A percentile compares a stretch with the other conserved stretches of the same genome.
phyloP scores from a whole-genome alignment of 2,329 filamentous ascomycete species.

The Cercospora janseana region DNA sequence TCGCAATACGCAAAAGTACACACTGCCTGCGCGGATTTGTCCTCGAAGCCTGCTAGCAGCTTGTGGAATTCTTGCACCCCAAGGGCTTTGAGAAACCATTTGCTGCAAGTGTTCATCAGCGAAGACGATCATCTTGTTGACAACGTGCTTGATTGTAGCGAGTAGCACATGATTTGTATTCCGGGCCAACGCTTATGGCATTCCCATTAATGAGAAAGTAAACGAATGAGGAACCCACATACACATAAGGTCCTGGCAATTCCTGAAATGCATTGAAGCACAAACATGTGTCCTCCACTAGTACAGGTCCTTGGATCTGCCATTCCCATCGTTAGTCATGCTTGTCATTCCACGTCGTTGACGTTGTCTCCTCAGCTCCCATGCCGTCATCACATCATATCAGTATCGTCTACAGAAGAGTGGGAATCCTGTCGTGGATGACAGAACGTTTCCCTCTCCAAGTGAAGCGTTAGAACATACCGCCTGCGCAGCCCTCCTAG shows the following conservation, averaged over 20 bases:
- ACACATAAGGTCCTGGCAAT: conserved; percentile 97
- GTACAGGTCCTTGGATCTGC: conserved; percentile 72
- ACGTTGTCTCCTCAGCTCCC: conserved; percentile 48
- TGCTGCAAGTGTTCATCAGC: conserved; percentile 54
- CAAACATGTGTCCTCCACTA: conserved; percentile 93
- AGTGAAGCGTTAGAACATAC: conserved; percentile 50
- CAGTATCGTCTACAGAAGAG: too few species aligned
- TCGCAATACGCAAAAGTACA: conserved; percentile 93
- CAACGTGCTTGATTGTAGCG: too few species aligned
- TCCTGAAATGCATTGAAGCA: conserved; percentile 88
- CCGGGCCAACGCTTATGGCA: not conserved
- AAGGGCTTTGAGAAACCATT: conserved; percentile 85
- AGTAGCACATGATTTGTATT: not conserved
- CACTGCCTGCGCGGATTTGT: conserved; percentile 89
- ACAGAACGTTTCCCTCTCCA: too few species aligned
- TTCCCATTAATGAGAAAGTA: not conserved
- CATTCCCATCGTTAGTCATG: too few species aligned
- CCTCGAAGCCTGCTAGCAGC: conserved; percentile 79
- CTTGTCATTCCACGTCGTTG: too few species aligned
- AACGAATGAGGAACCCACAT: conserved; percentile 38
- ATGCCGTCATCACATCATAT: not conserved
- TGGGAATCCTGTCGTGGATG: too few species aligned
- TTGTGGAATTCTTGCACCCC: conserved; percentile 87
- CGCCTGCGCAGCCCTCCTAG: conserved; percentile 71
- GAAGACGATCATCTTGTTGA: too few species aligned